phyloP scores from a whole-genome alignment of 192 early-diverging fungal genomes.

The Backusella macrospora region DNA sequence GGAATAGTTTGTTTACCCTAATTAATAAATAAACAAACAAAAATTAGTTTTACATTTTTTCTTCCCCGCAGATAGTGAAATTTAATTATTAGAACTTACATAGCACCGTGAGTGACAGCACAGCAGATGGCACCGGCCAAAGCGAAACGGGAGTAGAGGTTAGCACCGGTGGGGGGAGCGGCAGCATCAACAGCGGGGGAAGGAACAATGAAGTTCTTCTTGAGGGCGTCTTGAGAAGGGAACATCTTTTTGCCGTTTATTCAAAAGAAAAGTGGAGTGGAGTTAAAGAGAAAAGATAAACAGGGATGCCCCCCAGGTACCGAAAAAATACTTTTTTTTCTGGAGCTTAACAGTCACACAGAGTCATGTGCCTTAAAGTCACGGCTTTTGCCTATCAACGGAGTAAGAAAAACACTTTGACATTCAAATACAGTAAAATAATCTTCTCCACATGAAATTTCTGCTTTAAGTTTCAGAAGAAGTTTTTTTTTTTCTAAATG shows the following conservation, averaged over 20 bases:
- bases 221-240: constrained; percentile 37
- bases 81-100: constrained; percentile 26
- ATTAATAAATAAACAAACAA: not conserved
- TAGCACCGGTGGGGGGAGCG: constrained; percentile 50
- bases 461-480: no score
- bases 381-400: not conserved
- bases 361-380: not conserved
- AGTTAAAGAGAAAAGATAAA: constrained; percentile 11
- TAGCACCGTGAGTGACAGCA: constrained; percentile 63
- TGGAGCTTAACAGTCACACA: not conserved
- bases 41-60: constrained; percentile 5
- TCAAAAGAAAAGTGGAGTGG: constrained; percentile 18
- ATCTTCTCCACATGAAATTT: no score
- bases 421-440: not conserved
- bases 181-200: constrained; percentile 41
- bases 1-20: constrained; percentile 18
- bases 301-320: constrained; percentile 13
- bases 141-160: constrained; percentile 59
- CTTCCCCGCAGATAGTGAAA: not conserved
- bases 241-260: constrained; percentile 29
- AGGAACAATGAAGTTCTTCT: constrained; percentile 43
- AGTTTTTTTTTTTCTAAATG: not conserved
- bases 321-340: constrained; percentile 14
- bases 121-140: constrained; percentile 63
- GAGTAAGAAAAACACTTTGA: not conserved